These are phyloP conservation scores for Trichosporon ovoides DNA, from an alignment of 1,284 basidiomycete species.

Conservation along the genomic window DNA sequence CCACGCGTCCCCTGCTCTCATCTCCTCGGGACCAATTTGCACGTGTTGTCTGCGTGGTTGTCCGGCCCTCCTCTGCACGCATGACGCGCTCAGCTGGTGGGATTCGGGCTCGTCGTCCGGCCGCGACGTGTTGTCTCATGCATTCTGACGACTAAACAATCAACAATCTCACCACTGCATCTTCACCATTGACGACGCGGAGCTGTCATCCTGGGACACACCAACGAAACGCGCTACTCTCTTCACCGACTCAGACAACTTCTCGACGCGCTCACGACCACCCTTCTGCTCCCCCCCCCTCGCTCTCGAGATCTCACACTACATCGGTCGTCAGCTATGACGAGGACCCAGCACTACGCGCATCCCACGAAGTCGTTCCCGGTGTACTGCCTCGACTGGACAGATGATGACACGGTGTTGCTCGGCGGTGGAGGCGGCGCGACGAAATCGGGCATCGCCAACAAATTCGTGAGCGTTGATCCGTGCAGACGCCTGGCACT, in stretches of 20 bases:
- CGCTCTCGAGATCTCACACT: not conserved
- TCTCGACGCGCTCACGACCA: not conserved
- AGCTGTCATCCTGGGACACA: too few species aligned
- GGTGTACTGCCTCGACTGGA: conserved; percentile 80
- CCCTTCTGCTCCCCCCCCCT: not conserved
- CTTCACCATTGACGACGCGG: too few species aligned
- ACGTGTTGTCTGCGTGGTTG: too few species aligned
- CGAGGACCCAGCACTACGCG: conserved; percentile 72
- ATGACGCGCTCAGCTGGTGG: too few species aligned
- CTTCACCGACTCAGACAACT: not conserved
- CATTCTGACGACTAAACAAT: too few species aligned
- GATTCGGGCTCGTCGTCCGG: too few species aligned
- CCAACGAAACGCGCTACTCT: too few species aligned
- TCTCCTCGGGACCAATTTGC: too few species aligned
- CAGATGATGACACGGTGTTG: conserved; percentile 66
- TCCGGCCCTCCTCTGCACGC: too few species aligned
- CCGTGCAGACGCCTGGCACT: not conserved
- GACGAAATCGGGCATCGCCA: conserved; percentile 76
- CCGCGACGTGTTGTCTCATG: too few species aligned
- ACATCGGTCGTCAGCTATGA: conserved; percentile 45
- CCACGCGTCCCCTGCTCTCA: too few species aligned
- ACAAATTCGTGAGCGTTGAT: conserved; percentile 66
- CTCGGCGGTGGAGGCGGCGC: conserved; percentile 85
- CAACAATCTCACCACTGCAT: too few species aligned
- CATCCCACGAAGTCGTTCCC: conserved; percentile 73